Evolutionary conservation across 176 grass and related monocot genomes (phyloP), one percentile per base, ranked within the genome.

Genomic region (Cocos nucifera): DNA sequence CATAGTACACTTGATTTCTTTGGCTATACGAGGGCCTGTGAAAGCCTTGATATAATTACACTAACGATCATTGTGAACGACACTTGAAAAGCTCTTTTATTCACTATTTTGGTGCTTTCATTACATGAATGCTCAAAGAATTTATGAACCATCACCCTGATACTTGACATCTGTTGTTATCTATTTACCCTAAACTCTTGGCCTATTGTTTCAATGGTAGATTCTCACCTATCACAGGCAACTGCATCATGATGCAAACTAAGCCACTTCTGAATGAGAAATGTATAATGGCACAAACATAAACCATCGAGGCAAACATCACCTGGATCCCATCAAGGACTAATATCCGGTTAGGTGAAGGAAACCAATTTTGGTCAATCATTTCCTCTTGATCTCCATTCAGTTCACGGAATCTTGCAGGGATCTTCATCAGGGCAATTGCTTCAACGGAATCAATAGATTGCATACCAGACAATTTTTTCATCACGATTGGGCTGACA

Each of bases 271-370:
- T 12, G 15, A 30, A 10, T 53, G 23, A 30, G 9, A 6, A 69
- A 44, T 21, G 44, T 48, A 15, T 22, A 57, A 4, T 28, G 20
- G 6, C 10, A 17, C 8, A 53, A 17, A 55, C 52, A 54, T 1
- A 57, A 30, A 57, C 12, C 30, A n/a, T 9, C 4, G 19, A 1
- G 48, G 3, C 50, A 4, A 9, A 50, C 5, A 54, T 16, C 22
- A 96, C 87, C 86, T 96, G 92, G 79, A 96, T 88, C 53, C 87
- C 92, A 73, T 90, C 92, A 49, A 96, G 92, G 69, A 90, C 83
- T 63, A 96, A 78, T 20, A 96, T 52, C 64, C 92, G 82, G 18
- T 79, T 66, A 52, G 78, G 83, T 64, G 65, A 75, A 72, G 57
- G 56, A 64, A 88, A 81, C 60, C 76, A 26, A 3, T 50, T 80